Percentiles rank a stretch among this genome's conserved stretches.
These are phyloP conservation scores for Comarum palustre DNA, from an alignment of 306 rosid species.

Conservation along the genomic window DNA sequence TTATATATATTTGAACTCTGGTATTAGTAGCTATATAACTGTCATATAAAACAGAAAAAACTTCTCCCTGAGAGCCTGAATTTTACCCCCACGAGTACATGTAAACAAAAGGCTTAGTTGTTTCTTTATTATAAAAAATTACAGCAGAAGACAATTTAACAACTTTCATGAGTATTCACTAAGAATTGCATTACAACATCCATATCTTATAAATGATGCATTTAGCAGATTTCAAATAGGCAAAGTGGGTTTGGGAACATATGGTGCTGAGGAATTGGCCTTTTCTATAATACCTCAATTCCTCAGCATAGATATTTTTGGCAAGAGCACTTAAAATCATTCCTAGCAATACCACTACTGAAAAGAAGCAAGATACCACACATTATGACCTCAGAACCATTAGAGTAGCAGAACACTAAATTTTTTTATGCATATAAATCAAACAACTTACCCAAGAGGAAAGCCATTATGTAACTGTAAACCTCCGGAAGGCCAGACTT, in stretches of 20 bases:
- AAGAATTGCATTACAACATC: not conserved
- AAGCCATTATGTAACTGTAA: constrained; percentile 68
- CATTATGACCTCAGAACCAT: not conserved
- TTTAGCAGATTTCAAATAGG: not conserved
- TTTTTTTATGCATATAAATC: constrained; percentile 11
- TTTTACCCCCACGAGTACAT: not conserved
- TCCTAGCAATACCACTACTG: not conserved
- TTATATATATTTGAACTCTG: not conserved
- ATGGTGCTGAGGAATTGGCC: not conserved
- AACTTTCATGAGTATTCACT: not conserved
- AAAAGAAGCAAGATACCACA: not conserved
- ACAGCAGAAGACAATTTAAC: not conserved
- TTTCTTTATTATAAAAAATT: not conserved
- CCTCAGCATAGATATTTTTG: not conserved
- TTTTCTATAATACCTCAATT: not conserved
- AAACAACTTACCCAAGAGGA: constrained; percentile 56
- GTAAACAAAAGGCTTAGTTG: not conserved
- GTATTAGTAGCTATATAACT: not conserved
- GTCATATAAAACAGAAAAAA: not conserved
- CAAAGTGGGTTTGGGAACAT: not conserved
- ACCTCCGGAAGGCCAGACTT: constrained; percentile 75
- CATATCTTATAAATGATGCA: not conserved
- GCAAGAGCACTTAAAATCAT: not conserved
- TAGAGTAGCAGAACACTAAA: not conserved
- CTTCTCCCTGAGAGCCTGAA: not conserved